A percentile compares a stretch with the other conserved stretches of the same genome.
Evolutionary conservation across 768 basidiomycete species (phyloP).

Genomic region (Suillus spraguei): DNA sequence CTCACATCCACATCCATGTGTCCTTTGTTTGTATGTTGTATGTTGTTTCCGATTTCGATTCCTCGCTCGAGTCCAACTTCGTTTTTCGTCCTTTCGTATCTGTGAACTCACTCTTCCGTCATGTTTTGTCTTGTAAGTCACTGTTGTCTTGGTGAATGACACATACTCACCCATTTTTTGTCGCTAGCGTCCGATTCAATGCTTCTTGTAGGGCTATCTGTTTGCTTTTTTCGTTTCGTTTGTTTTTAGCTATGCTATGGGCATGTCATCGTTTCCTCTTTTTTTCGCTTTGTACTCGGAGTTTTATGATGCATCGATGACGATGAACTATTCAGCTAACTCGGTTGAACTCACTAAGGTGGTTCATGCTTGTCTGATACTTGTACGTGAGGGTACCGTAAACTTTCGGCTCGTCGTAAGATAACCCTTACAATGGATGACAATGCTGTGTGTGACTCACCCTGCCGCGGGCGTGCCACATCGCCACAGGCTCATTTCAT

Average conservation of each 20-base stretch:
- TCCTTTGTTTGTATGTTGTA: background rate
- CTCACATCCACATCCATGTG: background rate
- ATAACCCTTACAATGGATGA: background rate
- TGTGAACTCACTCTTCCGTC: background rate
- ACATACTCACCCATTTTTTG: background rate
- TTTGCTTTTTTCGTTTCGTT: constrained; percentile 8
- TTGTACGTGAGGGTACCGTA: background rate
- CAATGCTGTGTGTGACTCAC: background rate
- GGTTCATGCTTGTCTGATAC: background rate
- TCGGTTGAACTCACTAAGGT: background rate
- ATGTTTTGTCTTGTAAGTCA: background rate
- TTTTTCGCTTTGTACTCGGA: constrained; percentile 3
- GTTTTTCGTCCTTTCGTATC: background rate
- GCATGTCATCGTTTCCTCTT: background rate
- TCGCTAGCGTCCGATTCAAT: background rate
- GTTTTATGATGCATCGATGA: background rate
- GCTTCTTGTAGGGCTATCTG: constrained; percentile 10
- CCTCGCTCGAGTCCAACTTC: background rate
- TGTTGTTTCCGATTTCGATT: background rate
- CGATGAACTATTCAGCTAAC: background rate
- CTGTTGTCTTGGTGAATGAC: background rate
- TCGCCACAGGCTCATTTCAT: background rate
- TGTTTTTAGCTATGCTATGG: constrained; percentile 1
- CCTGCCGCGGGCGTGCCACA: background rate
- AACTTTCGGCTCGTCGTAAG: background rate